These are phyloP conservation scores for Fomes fomentarius DNA, from an alignment of 1,284 basidiomycete genomes.

Conservation along the genomic window DNA sequence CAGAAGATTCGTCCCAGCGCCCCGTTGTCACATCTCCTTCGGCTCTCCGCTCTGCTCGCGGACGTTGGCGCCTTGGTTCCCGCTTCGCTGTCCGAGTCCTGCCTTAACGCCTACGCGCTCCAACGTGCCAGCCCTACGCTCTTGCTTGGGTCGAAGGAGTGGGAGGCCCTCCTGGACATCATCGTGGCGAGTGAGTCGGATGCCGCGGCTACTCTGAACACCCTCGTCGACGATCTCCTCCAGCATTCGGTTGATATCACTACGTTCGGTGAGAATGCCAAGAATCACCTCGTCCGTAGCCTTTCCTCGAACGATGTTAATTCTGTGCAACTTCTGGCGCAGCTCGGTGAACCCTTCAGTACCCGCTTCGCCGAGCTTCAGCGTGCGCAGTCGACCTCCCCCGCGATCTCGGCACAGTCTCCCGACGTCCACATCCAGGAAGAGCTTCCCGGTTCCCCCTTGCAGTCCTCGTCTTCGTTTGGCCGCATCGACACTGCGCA, in stretches of 20 bases:
- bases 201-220: conserved; percentile 19
- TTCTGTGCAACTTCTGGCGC: conserved; percentile 19
- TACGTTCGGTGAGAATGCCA: conserved; percentile 19
- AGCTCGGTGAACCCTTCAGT: conserved; percentile 22
- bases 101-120: conserved; percentile 34
- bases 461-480: conserved; percentile 5
- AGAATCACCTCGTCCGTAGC: conserved; percentile 20
- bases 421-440: conserved; percentile 13
- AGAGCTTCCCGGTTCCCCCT: conserved; percentile 18
- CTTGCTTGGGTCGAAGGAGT: conserved; percentile 29
- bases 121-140: conserved; percentile 27
- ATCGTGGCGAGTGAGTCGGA: conserved; percentile 19
- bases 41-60: conserved; percentile 19
- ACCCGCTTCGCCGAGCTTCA: conserved; percentile 19
- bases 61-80: conserved; percentile 21
- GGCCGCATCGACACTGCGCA: conserved; percentile 35
- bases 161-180: conserved; percentile 35
- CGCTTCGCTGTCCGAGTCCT: conserved; percentile 13
- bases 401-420: conserved; percentile 12
- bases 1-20: background rate
- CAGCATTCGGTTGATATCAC: conserved; percentile 22
- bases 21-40: conserved; percentile 16
- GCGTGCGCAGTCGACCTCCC: conserved; percentile 9
- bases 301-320: conserved; percentile 20
- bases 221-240: conserved; percentile 22